Evolutionary conservation across 495 filamentous ascomycete species (phyloP), one percentile per base, ranked within the genome.

Genomic region (Daldinia decipiens): DNA sequence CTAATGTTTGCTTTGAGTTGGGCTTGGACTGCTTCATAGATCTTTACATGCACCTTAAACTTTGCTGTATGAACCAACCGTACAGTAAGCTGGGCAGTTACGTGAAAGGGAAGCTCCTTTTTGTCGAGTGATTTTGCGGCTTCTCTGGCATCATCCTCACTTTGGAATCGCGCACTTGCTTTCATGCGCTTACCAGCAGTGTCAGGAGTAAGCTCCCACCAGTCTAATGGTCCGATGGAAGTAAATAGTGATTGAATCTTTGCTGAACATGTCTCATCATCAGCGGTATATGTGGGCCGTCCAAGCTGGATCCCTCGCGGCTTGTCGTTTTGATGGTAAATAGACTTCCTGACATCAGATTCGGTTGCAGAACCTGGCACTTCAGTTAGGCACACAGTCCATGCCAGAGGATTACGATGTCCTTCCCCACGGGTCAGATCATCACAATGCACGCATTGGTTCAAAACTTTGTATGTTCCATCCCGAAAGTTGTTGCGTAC

Each of bases 11-110:
- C 67, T 7, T 58, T 59, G 26, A 54, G 64, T 15, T 79, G 77
- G 11, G 71, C 58, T 56, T 79, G 75, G 59, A 86, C 58, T 12
- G 75, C 79, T 40, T 80, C 70, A 62, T 79, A 83, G 26, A 86
- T 74, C 7, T 39, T 59, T 2, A 39, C 61, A 3, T 56, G 51
- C 13, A 82, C 73, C 43, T 78, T 79, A 60, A 82, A 81, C 31
- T 75, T 79, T 8, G 79, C 76, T 0, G 77, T 79, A 26, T 77
- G 64, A 12, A 81, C 65, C 12, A 76, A 70, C 12, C 65, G 68
- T 5, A 77, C 57, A 13, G 78, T 76, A n/a, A 83, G 71, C 15
- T 65, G 79, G 0, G 65, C 71, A 8, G 57, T 75, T 4, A 17
- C 67, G 21, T 72, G 43, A 15, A 76, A 75, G 0, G 67, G 55